phyloP scores from a whole-genome alignment of 2,329 filamentous ascomycete genomes.

The Pseudogymnoascus sp. region DNA sequence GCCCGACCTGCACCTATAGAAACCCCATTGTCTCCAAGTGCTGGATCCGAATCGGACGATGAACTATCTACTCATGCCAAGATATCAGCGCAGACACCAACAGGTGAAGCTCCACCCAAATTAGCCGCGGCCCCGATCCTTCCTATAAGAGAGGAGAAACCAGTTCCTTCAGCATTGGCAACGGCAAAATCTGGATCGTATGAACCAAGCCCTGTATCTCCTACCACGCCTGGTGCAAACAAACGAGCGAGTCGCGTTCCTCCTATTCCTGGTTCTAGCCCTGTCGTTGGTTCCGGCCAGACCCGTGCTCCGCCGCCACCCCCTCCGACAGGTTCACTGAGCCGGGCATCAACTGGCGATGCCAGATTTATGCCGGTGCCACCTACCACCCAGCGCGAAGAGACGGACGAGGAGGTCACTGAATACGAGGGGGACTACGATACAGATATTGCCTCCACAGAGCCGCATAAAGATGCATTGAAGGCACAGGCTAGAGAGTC shows the following conservation, averaged over 20 bases:
- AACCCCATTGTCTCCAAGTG: constrained; percentile 55
- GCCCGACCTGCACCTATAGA: constrained; percentile 53
- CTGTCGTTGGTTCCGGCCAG: constrained; percentile 39
- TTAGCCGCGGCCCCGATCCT: constrained; percentile 37
- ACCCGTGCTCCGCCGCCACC: constrained; percentile 60
- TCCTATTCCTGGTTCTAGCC: constrained; percentile 51
- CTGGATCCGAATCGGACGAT: constrained; percentile 82
- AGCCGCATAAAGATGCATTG: constrained; percentile 86
- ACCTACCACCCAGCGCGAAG: constrained; percentile 40
- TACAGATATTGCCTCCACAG: constrained; percentile 90
- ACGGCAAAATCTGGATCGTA: constrained; percentile 29
- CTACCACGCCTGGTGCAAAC: constrained; percentile 29
- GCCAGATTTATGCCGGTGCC: constrained; percentile 38
- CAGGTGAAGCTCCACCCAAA: constrained; percentile 30
- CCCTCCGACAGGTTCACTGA: constrained; percentile 41
- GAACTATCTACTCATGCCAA: constrained; percentile 57
- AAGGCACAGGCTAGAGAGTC: constrained; percentile 72
- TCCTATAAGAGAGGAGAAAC: constrained; percentile 35
- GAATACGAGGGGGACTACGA: constrained; percentile 98
- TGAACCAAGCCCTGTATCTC: constrained; percentile 33
- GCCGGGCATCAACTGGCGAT: constrained; percentile 53
- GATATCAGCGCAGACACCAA: constrained; percentile 35
- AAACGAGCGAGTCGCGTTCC: constrained; percentile 50
- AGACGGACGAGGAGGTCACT: constrained; percentile 71
- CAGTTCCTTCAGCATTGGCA: constrained; percentile 34